Base-by-base conservation (phyloP, 2,329 filamentous ascomycete genomes). In the Diaporthe eres region DNA sequence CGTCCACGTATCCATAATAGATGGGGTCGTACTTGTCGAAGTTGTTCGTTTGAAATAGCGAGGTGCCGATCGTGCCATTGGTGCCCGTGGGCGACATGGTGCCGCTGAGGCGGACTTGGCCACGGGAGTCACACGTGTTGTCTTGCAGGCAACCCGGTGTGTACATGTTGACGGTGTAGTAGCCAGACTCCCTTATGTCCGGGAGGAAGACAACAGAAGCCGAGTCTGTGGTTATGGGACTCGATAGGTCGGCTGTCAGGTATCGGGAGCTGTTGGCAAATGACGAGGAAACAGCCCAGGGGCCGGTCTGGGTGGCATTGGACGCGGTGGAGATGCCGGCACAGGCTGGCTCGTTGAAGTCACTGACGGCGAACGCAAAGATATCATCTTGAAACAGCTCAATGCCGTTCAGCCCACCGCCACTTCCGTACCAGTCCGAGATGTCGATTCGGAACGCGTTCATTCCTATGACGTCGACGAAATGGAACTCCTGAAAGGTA, bases 11-110 rank as follows among this genome's bases (percentile, higher is more conserved):
- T 63, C 96, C 97, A 78, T 93, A 94, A 85, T 95, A 98, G 75
- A 99, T 92, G 79, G 94, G 92, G 82, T 99, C 97, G 81, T 98
- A 98, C 84, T 99, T 99, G 87, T 98, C 96, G 83, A 93, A 97
- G 82, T 97, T 90, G 85, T 99, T 99, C 25, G 96, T 98, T 84
- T 99, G 97, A 82, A 90, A 97, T 10, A 98, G 86, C 0, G 90
- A 89, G 0, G 88, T 91, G 39, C 90, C 88, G 79, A 84, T 81
- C 74, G 85, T 80, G 81, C 88, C 80, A 31, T 77, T 71, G 5
- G 74, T 61, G 31, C 31, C 85, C 79, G 87, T 85, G 3, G 91
- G 71, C 3, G 76, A 90, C 87, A 97, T 92, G 34, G 88, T 89
- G 47, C 92, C 94, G 1, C 94, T 96, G 71, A 99, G 88, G 79